Percentiles rank a stretch among this genome's conserved stretches.
phyloP scores from a whole-genome alignment of 2,329 filamentous ascomycete species.

The Colletotrichum filicis region DNA sequence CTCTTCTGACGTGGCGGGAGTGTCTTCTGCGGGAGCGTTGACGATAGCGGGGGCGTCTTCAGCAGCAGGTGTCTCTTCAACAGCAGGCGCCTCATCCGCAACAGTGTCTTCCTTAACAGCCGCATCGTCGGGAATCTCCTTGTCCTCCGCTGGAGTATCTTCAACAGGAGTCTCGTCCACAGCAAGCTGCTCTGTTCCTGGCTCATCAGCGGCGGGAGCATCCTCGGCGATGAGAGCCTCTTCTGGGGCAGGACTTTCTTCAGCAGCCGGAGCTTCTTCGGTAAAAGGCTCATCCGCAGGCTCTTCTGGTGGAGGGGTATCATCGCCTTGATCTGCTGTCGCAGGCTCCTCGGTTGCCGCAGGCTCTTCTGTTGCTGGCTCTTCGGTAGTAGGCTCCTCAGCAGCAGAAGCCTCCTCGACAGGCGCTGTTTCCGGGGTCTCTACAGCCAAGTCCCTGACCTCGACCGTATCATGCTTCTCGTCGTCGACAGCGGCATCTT shows the following conservation, averaged over 20 bases:
- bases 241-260: neutral
- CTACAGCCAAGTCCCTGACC: neutral
- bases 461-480: neutral
- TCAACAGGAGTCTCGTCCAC: neutral
- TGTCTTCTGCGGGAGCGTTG: too few relatives aligned
- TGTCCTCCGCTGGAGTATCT: neutral
- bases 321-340: neutral
- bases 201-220: neutral
- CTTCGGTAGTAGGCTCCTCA: neutral
- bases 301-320: neutral
- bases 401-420: neutral
- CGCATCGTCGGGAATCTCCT: neutral
- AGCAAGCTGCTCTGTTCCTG: neutral
- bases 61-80: neutral
- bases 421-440: neutral
- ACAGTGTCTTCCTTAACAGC: neutral
- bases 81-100: neutral
- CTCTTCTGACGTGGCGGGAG: too few relatives aligned
- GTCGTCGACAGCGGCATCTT: neutral
- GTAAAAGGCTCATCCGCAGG: neutral
- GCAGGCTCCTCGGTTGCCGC: neutral
- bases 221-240: neutral
- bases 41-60: neutral
- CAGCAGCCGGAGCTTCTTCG: neutral
- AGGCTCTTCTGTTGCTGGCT: neutral